Conservation (phyloP, 2,329 filamentous ascomycete species). For the Talaromyces atroroseus region DNA sequence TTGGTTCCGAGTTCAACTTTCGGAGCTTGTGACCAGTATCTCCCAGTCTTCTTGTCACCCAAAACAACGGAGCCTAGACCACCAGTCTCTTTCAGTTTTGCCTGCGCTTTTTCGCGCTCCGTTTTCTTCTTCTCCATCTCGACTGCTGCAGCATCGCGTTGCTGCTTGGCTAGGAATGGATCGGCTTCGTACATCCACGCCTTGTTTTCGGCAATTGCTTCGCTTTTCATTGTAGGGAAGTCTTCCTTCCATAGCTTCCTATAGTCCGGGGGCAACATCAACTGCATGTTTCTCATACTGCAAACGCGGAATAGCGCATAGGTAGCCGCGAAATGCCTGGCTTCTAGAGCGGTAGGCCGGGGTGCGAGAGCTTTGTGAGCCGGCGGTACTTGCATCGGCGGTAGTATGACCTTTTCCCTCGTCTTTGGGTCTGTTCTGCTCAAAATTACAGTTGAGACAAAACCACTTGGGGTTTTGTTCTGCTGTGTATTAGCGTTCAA, state of each 20-base stretch:
- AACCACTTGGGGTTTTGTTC: constrained; percentile 66
- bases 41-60: constrained; percentile 49
- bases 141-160: constrained; percentile 72
- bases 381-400: constrained; percentile 74
- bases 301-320: constrained; percentile 88
- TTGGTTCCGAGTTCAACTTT: constrained; percentile 89
- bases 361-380: constrained; percentile 69
- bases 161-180: constrained; percentile 75
- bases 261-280: constrained; percentile 87
- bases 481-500: background rate
- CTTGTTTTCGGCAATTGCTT: constrained; percentile 69
- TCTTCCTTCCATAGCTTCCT: constrained; percentile 83
- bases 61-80: constrained; percentile 33
- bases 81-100: constrained; percentile 56
- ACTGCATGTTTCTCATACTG: constrained; percentile 93
- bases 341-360: constrained; percentile 78
- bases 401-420: constrained; percentile 65
- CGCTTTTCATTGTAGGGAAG: constrained; percentile 74
- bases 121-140: constrained; percentile 72
- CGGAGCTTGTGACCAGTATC: constrained; percentile 74
- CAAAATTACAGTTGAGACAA: constrained; percentile 75
- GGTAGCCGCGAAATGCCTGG: constrained; percentile 85
- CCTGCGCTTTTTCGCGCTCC: constrained; percentile 58
- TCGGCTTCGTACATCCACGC: constrained; percentile 94
- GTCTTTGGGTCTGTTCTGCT: constrained; percentile 73